Evolutionary conservation across 805 yeast genomes (phyloP), one percentile per base, ranked within the genome.

Genomic region (Yamadazyma phyllophila): DNA sequence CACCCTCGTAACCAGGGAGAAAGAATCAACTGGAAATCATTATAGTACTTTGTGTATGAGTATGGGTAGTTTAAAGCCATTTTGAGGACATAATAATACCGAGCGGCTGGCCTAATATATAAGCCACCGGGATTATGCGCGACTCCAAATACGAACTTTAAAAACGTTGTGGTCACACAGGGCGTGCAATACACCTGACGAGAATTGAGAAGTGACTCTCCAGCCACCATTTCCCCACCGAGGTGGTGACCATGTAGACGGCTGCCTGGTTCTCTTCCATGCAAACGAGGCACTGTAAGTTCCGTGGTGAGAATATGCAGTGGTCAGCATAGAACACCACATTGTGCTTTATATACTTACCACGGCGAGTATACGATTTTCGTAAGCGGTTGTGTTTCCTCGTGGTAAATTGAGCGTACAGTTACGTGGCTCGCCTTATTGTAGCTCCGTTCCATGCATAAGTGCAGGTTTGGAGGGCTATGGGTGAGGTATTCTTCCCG

Each of bases 181-280:
- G 9, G 31, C 31, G 3, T 11, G 31, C 7, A 11, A 29, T 29
- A 4, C 7, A 4, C 31, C 31, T 29, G 31, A 29, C 9, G 13
- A 29, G 31, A 29, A 29, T 29, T 29, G 31, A 11, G 31, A 29
- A 8, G 31, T 29, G 13, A 10, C 31, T n/a, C 4, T 11, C 4
- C 31, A 3, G 31, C 31, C 31, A 29, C 31, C 4, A 8, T 29
- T 17, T 48, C 7, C 43, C 45, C 11, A 44, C 39, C 10, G 41
- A 33, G 10, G 36, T 40, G 14, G 7, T 24, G 1, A 48, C 44
- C 31, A 48, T 32, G 31, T 48, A 48, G 26, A 41, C 33, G 8
- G 40, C 44, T 15, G 24, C 27, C 27, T 44, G 45, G 13, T 38
- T 29, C 9, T 24, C 34, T 3, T 32, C n/a, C n/a, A n/a, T n/a